A percentile compares a stretch with the other conserved stretches of the same genome.
These are phyloP conservation scores for Suhomyces coccinellae DNA, from an alignment of 1,139 yeast species.

Conservation along the genomic window DNA sequence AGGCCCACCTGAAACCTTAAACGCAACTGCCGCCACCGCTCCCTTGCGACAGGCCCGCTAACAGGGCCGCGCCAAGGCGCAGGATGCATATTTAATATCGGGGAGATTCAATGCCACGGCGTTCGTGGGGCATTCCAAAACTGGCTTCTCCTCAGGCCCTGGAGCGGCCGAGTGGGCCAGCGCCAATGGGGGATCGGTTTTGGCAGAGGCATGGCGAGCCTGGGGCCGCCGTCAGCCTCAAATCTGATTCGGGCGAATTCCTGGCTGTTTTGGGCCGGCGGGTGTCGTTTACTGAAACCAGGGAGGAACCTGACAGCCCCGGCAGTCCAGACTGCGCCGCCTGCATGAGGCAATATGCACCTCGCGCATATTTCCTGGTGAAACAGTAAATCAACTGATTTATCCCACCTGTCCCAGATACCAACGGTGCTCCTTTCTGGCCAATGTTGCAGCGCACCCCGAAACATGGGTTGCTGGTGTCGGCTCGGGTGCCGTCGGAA, in stretches of 20 bases:
- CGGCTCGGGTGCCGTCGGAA: no score
- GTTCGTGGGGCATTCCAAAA: background rate
- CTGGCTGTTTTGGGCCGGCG: slow-evolving; percentile 1
- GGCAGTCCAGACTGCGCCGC: background rate
- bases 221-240: background rate
- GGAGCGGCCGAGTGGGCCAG: no score
- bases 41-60: background rate
- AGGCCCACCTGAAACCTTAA: background rate
- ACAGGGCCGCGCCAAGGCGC: background rate
- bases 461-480: no score
- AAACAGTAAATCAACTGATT: slow-evolving; percentile 2
- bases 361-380: slow-evolving; percentile 9
- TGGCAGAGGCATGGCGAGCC: no score
- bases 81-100: background rate
- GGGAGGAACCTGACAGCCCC: background rate
- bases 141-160: background rate
- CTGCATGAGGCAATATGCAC: slow-evolving; percentile 1
- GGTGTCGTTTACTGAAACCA: slow-evolving; percentile 2
- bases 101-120: slow-evolving; percentile 1
- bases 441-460: background rate
- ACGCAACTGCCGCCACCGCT: background rate
- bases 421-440: background rate
- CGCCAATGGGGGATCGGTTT: background rate
- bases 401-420: background rate
- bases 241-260: slow-evolving; percentile 2